Base-by-base conservation (phyloP, 345 rosid species). In the Eucalyptus cloeziana region DNA sequence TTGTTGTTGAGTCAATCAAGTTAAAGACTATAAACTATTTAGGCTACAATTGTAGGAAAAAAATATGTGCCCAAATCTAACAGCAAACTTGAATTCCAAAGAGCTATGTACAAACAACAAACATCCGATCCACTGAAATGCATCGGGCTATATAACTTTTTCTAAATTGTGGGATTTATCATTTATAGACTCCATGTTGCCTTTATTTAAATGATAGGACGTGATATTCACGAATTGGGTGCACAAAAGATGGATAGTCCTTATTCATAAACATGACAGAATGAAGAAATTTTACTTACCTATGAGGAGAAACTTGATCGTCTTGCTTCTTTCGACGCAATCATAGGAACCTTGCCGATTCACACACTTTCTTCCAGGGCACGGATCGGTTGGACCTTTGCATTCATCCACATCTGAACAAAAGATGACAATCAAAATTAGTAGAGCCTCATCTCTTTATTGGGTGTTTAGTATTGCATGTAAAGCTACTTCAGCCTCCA, bases 301-400 rank as follows among this genome's bases (percentile, higher is more conserved):
- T 64, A 64, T 30, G 76, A 64, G 76, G 21, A 64, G 11, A 64
- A n/a, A 14, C 40, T 64, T 64, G 37, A 64, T 64, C 21, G 22
- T 64, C 37, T 64, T n/a, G 76, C 76, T 64, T 64, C 76, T 17
- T 7, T 64, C 76, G 1, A 64, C 76, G 17, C 76, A 64, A n/a
- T n/a, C 3, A n/a, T n/a, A 0, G 40, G 76, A 64, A 64, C 76
- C 76, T n/a, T 0, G 76, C 2, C 10, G 76, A 64, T 64, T 64
- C 37, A n/a, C 76, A 64, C 76, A 64, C 0, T n/a, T n/a, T 4
- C 17, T 64, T 14, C 40, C 76, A 15, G 37, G 40, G 40, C 76
- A 64, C 40, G 3, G 37, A n/a, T 64, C 17, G 40, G 5, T 64
- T 15, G 10, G 76, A n/a, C 8, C 37, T 1, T 64, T 33, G 76